Base-by-base conservation (phyloP, 1,284 basidiomycete species). In the Puccinia horiana region DNA sequence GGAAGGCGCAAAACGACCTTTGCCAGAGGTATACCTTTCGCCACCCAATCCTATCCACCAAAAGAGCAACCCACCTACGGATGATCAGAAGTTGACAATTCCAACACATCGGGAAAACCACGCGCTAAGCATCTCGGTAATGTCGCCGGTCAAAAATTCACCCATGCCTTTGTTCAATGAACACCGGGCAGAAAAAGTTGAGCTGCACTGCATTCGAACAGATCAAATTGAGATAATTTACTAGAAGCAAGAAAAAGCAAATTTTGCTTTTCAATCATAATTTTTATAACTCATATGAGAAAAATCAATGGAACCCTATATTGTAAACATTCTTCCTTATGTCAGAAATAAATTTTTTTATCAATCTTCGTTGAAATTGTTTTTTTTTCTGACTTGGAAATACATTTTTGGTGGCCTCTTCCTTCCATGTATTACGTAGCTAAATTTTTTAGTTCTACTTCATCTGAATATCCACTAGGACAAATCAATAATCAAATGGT, bases 171-270 rank as follows among this genome's bases (percentile, higher is more conserved):
- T 37, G 35, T 65, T 37, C 20, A 40, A 65, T 18, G 63, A 65
- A 37, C 18, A 8, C 40, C 63, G 40, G 4, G 11, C 35, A 42
- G 63, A 65, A n/a, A 40, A 35, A 42, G 63, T 65, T 26, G 63
- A 65, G 37, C 63, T 65, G 40, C 35, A 65, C 20, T 42, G 37
- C 63, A 65, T 65, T 40, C 63, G 63, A 18, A 65, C 63, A 42
- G 63, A 65, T 65, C 63, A 65, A 65, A 65, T 65, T 40, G 63
- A 42, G 12, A 65, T 65, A 65, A 32, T 65, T 42, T 65, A 65
- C 63, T 65, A 65, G 63, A 11, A 18, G n/a, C 32, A 61, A 61
- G 37, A 37, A 65, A 61, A 32, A 32, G 5, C 2, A 35, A 61
- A 61, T 61, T 35, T 61, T 12, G 32, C 18, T 61, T 35, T 61